These are phyloP conservation scores for Pholiota molesta DNA, from an alignment of 768 basidiomycete species.

Conservation along the genomic window DNA sequence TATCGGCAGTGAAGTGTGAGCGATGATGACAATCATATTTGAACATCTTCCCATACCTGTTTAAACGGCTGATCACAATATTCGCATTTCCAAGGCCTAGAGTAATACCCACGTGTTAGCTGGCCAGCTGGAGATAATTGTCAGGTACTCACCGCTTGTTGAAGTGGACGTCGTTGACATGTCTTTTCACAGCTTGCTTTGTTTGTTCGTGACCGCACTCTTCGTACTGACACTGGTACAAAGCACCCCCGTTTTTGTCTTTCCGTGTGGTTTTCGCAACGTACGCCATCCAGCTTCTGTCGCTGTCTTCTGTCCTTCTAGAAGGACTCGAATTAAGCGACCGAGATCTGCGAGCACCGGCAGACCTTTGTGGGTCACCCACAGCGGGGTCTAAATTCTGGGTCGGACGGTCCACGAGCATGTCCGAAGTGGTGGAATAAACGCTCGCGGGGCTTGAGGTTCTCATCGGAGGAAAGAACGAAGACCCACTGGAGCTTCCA, in stretches of 20 bases:
- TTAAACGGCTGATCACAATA: constrained; percentile 8
- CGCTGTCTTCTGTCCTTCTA: not conserved
- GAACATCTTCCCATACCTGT: not conserved
- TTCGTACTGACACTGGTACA: constrained; percentile 10
- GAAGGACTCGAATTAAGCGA: constrained; percentile 7
- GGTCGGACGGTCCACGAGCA: not conserved
- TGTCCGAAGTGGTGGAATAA: not conserved
- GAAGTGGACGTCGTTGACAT: constrained; percentile 66
- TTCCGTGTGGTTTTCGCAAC: not conserved
- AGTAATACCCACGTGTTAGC: not conserved
- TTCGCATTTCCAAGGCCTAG: constrained; percentile 3
- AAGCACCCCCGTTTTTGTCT: constrained; percentile 4
- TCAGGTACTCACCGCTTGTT: constrained; percentile 51
- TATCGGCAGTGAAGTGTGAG: not conserved
- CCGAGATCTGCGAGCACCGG: not conserved
- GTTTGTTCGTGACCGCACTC: constrained; percentile 22
- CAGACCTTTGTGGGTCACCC: not conserved
- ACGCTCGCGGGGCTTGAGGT: constrained; percentile 3
- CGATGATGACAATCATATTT: not conserved
- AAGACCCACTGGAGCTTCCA: not conserved
- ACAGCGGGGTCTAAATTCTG: not conserved
- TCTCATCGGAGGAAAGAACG: not conserved
- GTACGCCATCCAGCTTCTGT: constrained; percentile 2
- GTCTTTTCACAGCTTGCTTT: constrained; percentile 71
- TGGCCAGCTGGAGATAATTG: not conserved